Percentiles rank a stretch among this genome's conserved stretches.
Conservation (phyloP, 139 green algal species). For the Pycnococcus provasolii region DNA sequence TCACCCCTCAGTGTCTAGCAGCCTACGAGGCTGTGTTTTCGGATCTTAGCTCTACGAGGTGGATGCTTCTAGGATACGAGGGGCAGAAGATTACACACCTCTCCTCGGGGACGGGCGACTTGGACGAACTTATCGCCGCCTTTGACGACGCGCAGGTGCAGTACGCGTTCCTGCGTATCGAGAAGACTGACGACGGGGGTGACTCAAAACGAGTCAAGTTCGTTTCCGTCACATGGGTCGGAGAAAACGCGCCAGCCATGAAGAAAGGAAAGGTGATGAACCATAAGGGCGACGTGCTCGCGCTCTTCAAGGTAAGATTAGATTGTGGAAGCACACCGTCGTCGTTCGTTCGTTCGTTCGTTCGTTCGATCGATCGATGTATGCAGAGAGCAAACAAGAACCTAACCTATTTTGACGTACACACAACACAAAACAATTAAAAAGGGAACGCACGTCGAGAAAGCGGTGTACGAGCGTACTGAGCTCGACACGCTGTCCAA, state of each 20-base stretch:
- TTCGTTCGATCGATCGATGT: too few species aligned
- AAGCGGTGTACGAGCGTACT: constrained; percentile 25
- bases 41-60: too few species aligned
- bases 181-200: constrained; percentile 31
- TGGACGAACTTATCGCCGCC: too few species aligned
- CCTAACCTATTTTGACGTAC: too few species aligned
- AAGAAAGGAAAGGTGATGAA: constrained; percentile 31
- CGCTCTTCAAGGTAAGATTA: constrained; percentile 25
- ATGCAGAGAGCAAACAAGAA: too few species aligned
- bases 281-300: constrained; percentile 19
- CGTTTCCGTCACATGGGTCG: constrained; percentile 33
- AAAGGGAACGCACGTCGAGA: constrained; percentile 32
- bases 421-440: not conserved
- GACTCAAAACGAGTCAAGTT: constrained; percentile 33
- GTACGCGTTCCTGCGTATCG: constrained; percentile 23
- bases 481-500: constrained; percentile 18
- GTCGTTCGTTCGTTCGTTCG: too few species aligned
- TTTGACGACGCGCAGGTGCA: constrained; percentile 18
- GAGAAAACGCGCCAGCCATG: constrained; percentile 23
- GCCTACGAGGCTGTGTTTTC: too few species aligned
- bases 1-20: too few species aligned
- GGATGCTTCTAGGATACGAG: too few species aligned
- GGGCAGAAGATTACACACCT: too few species aligned
- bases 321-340: too few species aligned
- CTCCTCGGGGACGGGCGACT: too few species aligned